Conservation (phyloP, 495 filamentous ascomycete genomes). For the Aspergillus biplanus region DNA sequence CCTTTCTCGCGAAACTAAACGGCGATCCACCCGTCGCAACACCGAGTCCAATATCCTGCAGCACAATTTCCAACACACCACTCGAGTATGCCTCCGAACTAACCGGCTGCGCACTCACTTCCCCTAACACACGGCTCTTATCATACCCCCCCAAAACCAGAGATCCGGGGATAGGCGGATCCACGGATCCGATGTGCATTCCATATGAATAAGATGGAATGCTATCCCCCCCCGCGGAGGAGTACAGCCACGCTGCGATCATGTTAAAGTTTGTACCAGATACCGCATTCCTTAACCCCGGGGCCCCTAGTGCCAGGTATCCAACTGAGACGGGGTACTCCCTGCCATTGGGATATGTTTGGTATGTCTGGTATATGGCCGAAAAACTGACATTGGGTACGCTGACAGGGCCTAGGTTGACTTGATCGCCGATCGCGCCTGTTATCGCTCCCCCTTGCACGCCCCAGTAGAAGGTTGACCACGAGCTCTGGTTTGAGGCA, state of each 20-base stretch:
- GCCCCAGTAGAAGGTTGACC: conserved; percentile 18
- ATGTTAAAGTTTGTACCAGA: conserved; percentile 14
- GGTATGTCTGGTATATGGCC: conserved; percentile 21
- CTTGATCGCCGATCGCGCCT: conserved; percentile 14
- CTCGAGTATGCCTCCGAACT: not conserved
- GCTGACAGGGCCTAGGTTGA: not conserved
- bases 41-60: conserved; percentile 48
- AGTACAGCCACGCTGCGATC: conserved; percentile 17
- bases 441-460: conserved; percentile 14
- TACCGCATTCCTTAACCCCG: not conserved
- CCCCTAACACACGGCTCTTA: conserved; percentile 40
- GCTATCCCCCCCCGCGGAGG: not conserved
- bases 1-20: conserved; percentile 35
- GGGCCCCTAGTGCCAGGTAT: conserved; percentile 17
- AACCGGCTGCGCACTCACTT: conserved; percentile 25
- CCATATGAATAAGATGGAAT: conserved; percentile 55
- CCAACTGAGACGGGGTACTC: conserved; percentile 18
- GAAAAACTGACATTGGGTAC: conserved; percentile 21
- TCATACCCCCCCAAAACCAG: conserved; percentile 58
- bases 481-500: not conserved
- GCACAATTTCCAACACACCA: conserved; percentile 32
- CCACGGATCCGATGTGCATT: conserved; percentile 57
- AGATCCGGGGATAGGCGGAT: conserved; percentile 42
- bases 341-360: conserved; percentile 26
- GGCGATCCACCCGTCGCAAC: conserved; percentile 47